Evolutionary conservation across 2,329 filamentous ascomycete species (phyloP).

Genomic region (Elsinoe fawcettii): DNA sequence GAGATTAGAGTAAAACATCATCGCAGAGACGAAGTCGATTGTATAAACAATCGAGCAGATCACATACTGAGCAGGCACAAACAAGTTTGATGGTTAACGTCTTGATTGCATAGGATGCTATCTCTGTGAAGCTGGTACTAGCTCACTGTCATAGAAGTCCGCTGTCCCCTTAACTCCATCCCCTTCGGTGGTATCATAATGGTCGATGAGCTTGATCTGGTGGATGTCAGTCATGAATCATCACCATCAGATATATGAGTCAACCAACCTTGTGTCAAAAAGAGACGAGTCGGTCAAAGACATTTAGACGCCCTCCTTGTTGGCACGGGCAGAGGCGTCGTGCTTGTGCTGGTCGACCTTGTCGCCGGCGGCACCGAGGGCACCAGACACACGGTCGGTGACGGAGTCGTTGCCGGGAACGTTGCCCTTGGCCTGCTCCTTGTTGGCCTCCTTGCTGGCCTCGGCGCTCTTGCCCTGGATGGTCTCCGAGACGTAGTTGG

Average conservation of each 20-base stretch:
- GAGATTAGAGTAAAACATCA: too few relatives aligned
- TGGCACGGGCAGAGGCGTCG: constrained; percentile 41
- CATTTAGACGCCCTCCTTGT: constrained; percentile 37
- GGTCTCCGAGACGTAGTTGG: constrained; percentile 61
- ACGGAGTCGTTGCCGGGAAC: constrained; percentile 44
- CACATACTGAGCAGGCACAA: not conserved
- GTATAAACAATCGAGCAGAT: too few relatives aligned
- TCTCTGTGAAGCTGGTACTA: not conserved
- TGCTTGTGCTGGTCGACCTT: constrained; percentile 48
- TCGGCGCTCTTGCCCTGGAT: constrained; percentile 50
- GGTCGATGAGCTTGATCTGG: constrained; percentile 8
- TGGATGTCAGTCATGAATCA: not conserved
- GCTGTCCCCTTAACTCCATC: constrained; percentile 1
- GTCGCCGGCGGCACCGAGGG: constrained; percentile 44
- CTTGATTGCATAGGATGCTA: constrained; percentile 12
- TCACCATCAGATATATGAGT: not conserved
- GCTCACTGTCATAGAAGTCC: constrained; percentile 9
- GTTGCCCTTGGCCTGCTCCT: constrained; percentile 53
- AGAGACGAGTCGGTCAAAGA: not conserved
- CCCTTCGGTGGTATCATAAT: constrained; percentile 8
- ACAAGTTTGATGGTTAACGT: constrained; percentile 2
- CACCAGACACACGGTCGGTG: constrained; percentile 48
- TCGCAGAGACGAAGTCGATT: too few relatives aligned
- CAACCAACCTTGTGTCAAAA: constrained; percentile 4
- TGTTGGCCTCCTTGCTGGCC: constrained; percentile 62